These are phyloP conservation scores for Lagerstroemia fauriei DNA, from an alignment of 441 rosid species.

Conservation along the genomic window DNA sequence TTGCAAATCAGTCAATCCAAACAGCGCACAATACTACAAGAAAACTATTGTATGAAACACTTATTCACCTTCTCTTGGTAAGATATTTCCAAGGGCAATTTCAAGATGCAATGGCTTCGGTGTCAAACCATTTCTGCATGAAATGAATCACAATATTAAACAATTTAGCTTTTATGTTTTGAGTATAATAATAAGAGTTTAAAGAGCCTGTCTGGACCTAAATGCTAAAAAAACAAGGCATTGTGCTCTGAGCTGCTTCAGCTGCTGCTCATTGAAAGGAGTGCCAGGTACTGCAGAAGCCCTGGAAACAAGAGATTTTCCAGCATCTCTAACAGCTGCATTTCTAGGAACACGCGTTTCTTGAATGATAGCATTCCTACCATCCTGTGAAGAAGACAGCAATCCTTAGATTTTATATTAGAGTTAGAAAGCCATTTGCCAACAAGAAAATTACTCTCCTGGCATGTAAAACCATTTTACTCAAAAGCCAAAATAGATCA, in stretches of 20 bases:
- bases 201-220: constrained; percentile 44
- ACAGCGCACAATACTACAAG: background rate
- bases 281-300: constrained; percentile 47
- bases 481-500: background rate
- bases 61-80: constrained; percentile 70
- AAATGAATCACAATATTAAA: constrained; percentile 18
- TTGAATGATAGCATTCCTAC: constrained; percentile 47
- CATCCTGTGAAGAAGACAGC: constrained; percentile 46
- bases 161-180: background rate
- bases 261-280: constrained; percentile 85
- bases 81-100: constrained; percentile 71
- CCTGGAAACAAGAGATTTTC: constrained; percentile 61
- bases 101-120: constrained; percentile 92
- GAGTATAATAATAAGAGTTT: background rate
- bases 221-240: constrained; percentile 92
- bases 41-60: background rate
- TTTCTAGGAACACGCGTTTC: constrained; percentile 54
- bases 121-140: constrained; percentile 64
- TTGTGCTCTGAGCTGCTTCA: constrained; percentile 94
- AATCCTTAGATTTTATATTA: background rate
- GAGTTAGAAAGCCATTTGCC: background rate
- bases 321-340: constrained; percentile 58
- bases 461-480: background rate
- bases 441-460: background rate
- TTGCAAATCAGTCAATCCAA: constrained; percentile 2